A percentile compares a stretch with the other conserved stretches of the same genome.
Evolutionary conservation across 2,329 filamentous ascomycete genomes (phyloP).

Genomic region (Blastomyces emzantsi): DNA sequence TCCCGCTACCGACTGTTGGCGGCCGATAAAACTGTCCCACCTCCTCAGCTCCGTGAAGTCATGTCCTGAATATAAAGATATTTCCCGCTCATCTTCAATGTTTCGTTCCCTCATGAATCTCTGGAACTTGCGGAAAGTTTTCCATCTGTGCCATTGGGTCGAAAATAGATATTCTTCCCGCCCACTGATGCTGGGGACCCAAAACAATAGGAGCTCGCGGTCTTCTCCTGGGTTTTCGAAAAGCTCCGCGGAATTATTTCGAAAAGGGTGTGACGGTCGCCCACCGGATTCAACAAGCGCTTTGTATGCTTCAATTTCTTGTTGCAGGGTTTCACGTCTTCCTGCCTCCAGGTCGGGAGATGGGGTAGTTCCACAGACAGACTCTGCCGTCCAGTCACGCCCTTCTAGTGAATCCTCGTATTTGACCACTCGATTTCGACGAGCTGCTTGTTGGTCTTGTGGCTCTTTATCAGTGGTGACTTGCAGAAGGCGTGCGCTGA

Average conservation of each 20-base stretch:
- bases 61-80: not conserved
- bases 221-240: constrained; percentile 5
- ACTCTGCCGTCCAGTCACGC: too few relatives aligned
- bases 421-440: not conserved
- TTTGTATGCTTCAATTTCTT: constrained; percentile 1
- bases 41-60: not conserved
- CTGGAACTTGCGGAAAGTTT: constrained; percentile 1
- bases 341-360: not conserved
- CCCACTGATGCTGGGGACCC: not conserved
- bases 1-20: not conserved
- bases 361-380: not conserved
- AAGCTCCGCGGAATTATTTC: not conserved
- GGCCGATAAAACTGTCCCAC: not conserved
- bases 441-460: not conserved
- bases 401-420: not conserved
- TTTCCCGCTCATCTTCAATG: not conserved
- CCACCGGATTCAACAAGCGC: constrained; percentile 7
- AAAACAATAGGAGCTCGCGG: constrained; percentile 3
- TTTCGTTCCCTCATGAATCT: not conserved
- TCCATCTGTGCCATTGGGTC: not conserved
- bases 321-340: not conserved
- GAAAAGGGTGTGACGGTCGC: not conserved
- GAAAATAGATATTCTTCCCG: not conserved
- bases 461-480: not conserved
- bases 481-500: not conserved